Conservation (phyloP, 371 early-diverging fungal species). For the Mucor velutinosus region DNA sequence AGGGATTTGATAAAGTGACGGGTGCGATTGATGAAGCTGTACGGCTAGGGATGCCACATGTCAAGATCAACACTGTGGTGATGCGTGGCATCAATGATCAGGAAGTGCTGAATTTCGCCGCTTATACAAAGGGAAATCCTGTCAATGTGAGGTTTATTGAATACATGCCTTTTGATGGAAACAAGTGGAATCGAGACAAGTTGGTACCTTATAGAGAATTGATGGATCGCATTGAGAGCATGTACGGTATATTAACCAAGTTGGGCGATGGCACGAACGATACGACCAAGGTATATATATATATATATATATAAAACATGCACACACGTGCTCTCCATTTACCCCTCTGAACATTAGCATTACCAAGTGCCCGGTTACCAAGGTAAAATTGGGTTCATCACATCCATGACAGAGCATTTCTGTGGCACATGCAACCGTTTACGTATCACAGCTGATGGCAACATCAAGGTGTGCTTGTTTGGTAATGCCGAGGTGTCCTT, state of each 20-base stretch:
- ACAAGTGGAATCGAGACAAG: slow-evolving; percentile 84
- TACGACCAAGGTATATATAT: slow-evolving; percentile 84
- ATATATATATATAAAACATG: too few relatives aligned
- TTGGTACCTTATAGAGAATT: slow-evolving; percentile 84
- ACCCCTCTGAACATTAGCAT: slow-evolving; percentile 23
- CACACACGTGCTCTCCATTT: neutral
- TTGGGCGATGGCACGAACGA: slow-evolving; percentile 79
- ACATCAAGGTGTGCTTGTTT: slow-evolving; percentile 92
- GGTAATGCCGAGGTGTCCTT: slow-evolving; percentile 88
- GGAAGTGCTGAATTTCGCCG: slow-evolving; percentile 83
- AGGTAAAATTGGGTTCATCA: slow-evolving; percentile 93
- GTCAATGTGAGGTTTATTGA: slow-evolving; percentile 92
- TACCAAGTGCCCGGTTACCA: slow-evolving; percentile 74
- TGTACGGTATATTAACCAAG: slow-evolving; percentile 65
- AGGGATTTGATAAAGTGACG: slow-evolving; percentile 77
- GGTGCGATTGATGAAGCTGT: slow-evolving; percentile 74
- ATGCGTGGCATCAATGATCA: slow-evolving; percentile 85
- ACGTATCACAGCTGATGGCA: slow-evolving; percentile 93
- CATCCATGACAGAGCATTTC: slow-evolving; percentile 95
- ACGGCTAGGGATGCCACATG: slow-evolving; percentile 61
- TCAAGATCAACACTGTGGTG: slow-evolving; percentile 92
- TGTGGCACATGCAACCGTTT: slow-evolving; percentile 92
- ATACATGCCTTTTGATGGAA: slow-evolving; percentile 97
- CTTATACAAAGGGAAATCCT: slow-evolving; percentile 73
- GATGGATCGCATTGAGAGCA: slow-evolving; percentile 55